Base-by-base conservation (phyloP, 106 monocot species). In the Phalaenopsis aphrodite region DNA sequence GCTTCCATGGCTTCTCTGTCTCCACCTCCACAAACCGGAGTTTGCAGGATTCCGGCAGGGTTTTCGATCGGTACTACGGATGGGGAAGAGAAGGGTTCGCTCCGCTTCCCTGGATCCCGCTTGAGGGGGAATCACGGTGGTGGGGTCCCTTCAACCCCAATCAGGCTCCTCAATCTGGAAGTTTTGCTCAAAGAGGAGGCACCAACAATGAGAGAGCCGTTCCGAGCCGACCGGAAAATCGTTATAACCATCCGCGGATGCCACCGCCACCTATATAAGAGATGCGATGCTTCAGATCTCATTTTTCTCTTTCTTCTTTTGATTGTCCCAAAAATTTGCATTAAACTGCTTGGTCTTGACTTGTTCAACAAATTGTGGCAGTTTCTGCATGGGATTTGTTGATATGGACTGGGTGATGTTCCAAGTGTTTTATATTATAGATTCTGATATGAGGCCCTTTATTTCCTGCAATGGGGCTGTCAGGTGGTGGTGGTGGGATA, bases 81-180 rank as follows among this genome's bases (percentile, higher is more conserved):
- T 87, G 87, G 85, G 81, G 74, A 17, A 74, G 81, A 21, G 91
- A 86, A 30, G 77, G 84, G 16, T 69, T 81, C 5, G 49, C 85
- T 1, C 79, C 84, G 1, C 48, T 93, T 41, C 92, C 92, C 19
- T 93, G 92, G 92, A 88, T 93, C 67, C 90, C 88, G 37, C 21
- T 83, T 1, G 92, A 92, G 11, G 85, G 86, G 1, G 90, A 93
- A 37, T 82, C 90, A 0, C 92, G 85, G 39, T 90, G 90, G 90
- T 90, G 90, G 90, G 65, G 86, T 19, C 83, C 90, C 19, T 88
- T 93, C 80, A 86, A 88, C 81, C 92, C 88, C 0, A 81, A 76
- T 41, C 71, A 79, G n/a, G 72, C 74, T 23, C 76, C 73, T 3
- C 88, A 79, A n/a, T 52, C 75, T 0, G 83, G 85, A 23, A 77